phyloP scores from a whole-genome alignment of 192 early-diverging fungal genomes.

The Phycomyces nitens region DNA sequence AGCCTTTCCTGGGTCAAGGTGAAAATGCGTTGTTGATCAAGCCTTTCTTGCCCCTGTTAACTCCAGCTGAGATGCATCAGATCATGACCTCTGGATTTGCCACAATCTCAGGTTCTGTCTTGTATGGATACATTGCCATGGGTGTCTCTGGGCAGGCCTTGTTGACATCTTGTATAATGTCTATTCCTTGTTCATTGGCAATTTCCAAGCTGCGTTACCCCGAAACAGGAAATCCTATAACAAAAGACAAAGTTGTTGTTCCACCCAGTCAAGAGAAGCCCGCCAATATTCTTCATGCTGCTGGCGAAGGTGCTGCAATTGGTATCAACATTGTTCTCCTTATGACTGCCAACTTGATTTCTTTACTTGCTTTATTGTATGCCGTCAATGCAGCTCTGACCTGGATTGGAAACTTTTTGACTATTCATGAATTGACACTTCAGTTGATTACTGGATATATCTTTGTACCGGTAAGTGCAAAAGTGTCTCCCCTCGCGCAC shows the following conservation, averaged over 20 bases:
- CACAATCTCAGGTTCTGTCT: constrained; percentile 82
- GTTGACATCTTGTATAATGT: constrained; percentile 88
- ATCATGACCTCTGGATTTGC: constrained; percentile 89
- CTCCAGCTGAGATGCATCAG: constrained; percentile 80
- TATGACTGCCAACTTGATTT: constrained; percentile 72
- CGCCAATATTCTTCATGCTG: constrained; percentile 75
- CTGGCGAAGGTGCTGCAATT: constrained; percentile 76
- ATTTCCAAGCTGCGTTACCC: constrained; percentile 85
- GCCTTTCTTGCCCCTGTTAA: constrained; percentile 81
- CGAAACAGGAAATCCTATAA: constrained; percentile 78
- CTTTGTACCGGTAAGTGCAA: constrained; percentile 53
- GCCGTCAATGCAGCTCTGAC: constrained; percentile 67
- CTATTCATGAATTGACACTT: constrained; percentile 55
- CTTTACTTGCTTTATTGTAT: constrained; percentile 69
- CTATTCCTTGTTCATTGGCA: constrained; percentile 78
- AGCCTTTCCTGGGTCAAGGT: constrained; percentile 77
- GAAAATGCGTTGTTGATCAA: constrained; percentile 81
- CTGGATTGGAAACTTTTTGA: constrained; percentile 66
- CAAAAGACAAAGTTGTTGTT: constrained; percentile 61
- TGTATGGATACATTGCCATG: constrained; percentile 69
- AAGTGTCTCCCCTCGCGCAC: too few species aligned
- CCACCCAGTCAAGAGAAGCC: constrained; percentile 60
- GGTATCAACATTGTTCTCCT: constrained; percentile 76
- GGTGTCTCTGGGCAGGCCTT: constrained; percentile 63
- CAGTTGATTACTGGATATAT: constrained; percentile 71